phyloP scores from a whole-genome alignment of 257 asterid species.

The Nicotiana sylvestris region DNA sequence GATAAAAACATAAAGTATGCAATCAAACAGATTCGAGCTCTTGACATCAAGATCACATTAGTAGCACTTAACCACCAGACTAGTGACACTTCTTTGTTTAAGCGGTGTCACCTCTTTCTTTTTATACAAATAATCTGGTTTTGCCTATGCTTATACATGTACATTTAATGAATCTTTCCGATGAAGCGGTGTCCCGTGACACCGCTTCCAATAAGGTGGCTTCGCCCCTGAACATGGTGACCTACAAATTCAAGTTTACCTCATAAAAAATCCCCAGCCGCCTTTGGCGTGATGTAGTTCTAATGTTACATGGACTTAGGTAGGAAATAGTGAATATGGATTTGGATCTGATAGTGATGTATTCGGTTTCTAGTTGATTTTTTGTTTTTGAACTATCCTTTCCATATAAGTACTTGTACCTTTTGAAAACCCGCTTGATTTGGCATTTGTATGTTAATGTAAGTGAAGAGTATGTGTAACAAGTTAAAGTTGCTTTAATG shows the following conservation, averaged over 20 bases:
- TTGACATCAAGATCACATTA: no score
- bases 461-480: background rate
- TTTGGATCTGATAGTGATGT: background rate
- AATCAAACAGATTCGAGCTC: no score
- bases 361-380: background rate
- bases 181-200: no score
- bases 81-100: no score
- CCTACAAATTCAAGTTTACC: background rate
- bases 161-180: no score
- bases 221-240: background rate
- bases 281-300: background rate
- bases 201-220: no score
- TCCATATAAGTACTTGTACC: background rate
- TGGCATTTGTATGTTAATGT: background rate
- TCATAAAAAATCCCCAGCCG: background rate
- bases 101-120: no score
- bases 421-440: background rate
- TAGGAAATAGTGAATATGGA: background rate
- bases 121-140: no score
- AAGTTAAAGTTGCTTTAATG: background rate
- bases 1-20: no score
- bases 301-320: background rate
- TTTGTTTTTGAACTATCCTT: background rate
- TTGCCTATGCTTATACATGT: no score
- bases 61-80: no score